Percentiles rank a stretch among this genome's conserved stretches.
Evolutionary conservation across 2,329 filamentous ascomycete genomes (phyloP).

Genomic region (Rutstroemia sp.): DNA sequence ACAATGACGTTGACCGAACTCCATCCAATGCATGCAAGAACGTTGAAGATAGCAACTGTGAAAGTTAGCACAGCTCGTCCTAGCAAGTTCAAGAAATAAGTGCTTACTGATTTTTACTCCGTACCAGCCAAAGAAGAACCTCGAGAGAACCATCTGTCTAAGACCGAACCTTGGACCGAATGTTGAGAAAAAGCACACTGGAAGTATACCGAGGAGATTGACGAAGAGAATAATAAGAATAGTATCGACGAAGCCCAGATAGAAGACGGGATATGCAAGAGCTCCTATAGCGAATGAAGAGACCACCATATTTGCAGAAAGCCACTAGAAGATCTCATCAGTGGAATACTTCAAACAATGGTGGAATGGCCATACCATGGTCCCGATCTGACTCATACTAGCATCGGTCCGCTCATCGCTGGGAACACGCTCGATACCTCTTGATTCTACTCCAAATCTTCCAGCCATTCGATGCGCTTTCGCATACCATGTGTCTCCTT

Average conservation of each 20-base stretch:
- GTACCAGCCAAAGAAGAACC: slow-evolving; percentile 70
- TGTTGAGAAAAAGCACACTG: slow-evolving; percentile 70
- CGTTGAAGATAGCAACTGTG: slow-evolving; percentile 60
- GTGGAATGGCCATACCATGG: slow-evolving; percentile 49
- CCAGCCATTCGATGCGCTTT: slow-evolving; percentile 56
- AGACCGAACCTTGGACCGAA: slow-evolving; percentile 70
- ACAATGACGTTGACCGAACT: slow-evolving; percentile 73
- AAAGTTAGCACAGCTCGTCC: not conserved
- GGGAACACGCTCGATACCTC: slow-evolving; percentile 69
- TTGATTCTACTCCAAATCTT: slow-evolving; percentile 61
- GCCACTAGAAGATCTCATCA: slow-evolving; percentile 45
- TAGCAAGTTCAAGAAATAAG: not conserved
- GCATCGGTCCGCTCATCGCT: slow-evolving; percentile 60
- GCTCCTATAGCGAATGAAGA: slow-evolving; percentile 71
- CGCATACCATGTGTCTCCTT: slow-evolving; percentile 48
- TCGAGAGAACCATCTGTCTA: slow-evolving; percentile 72
- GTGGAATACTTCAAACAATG: not conserved
- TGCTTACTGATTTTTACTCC: slow-evolving; percentile 56
- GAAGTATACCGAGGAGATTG: slow-evolving; percentile 64
- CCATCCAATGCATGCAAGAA: slow-evolving; percentile 68
- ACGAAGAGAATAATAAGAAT: slow-evolving; percentile 67
- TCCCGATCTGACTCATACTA: slow-evolving; percentile 59
- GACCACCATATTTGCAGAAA: slow-evolving; percentile 72
- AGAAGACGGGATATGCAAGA: slow-evolving; percentile 59
- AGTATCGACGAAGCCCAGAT: slow-evolving; percentile 65